Conservation (phyloP, 176 grass and related monocot genomes). For the Bothriochloa decipiens region DNA sequence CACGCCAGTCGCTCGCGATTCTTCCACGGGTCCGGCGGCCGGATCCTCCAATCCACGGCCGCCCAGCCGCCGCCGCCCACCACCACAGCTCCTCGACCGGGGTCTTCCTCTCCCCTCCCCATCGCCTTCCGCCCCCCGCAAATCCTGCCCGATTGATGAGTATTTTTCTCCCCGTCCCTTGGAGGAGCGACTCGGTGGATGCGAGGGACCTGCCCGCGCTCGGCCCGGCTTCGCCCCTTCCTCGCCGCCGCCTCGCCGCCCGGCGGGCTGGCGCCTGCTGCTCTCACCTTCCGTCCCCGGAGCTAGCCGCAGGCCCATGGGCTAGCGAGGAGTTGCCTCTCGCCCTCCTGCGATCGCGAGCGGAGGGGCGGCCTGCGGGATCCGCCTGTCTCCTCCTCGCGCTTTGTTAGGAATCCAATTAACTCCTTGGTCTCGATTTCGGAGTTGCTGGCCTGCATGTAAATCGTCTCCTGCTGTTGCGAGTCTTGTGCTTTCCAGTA, state of each 20-base stretch:
- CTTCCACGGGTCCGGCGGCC: constrained; percentile 13
- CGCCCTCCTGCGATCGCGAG: constrained; percentile 34
- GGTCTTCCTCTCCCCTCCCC: not conserved
- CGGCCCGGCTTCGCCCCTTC: constrained; percentile 29
- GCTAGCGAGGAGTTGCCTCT: constrained; percentile 25
- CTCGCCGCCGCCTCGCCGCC: not conserved
- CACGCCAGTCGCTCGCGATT: not conserved
- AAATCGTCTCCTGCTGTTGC: constrained; percentile 10
- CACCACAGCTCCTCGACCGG: not conserved
- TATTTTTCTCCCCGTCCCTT: constrained; percentile 40
- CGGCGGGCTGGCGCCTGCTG: constrained; percentile 1
- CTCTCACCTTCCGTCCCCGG: not conserved
- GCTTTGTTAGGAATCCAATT: not conserved
- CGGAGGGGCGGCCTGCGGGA: constrained; percentile 28
- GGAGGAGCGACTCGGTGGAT: constrained; percentile 48
- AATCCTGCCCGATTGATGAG: constrained; percentile 47
- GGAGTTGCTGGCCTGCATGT: not conserved
- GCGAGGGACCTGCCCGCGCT: constrained; percentile 41
- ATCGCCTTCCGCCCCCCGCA: not conserved
- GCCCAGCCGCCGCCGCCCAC: not conserved
- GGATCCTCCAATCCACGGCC: constrained; percentile 12
- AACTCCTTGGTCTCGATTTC: not conserved
- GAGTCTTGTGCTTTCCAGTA: not conserved
- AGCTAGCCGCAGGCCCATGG: constrained; percentile 34
- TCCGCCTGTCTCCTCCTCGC: constrained; percentile 8